phyloP scores from a whole-genome alignment of 78 protist genomes.

The Anaeramoeba ignava region DNA sequence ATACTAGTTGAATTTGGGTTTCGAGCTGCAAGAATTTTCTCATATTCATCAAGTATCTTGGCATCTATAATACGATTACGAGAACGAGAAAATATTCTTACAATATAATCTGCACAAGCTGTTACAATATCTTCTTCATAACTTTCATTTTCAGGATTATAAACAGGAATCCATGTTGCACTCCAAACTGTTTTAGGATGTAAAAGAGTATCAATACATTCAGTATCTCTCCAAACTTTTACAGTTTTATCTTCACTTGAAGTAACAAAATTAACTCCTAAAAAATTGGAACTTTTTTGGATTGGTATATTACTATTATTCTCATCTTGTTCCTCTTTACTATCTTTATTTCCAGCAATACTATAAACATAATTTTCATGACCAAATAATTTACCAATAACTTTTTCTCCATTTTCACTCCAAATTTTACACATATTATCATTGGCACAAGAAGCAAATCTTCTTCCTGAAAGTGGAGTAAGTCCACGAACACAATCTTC shows the following conservation, averaged over 20 bases:
- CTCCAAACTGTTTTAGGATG: constrained; percentile 58
- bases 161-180: constrained; percentile 10
- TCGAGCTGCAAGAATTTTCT: constrained; percentile 15
- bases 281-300: too few species aligned
- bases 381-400: constrained; percentile 5
- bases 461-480: constrained; percentile 37
- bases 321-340: too few species aligned
- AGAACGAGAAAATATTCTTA: constrained; percentile 27
- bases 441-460: constrained; percentile 39
- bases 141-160: too few species aligned
- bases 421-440: too few species aligned
- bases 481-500: constrained; percentile 56
- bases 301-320: too few species aligned
- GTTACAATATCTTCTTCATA: constrained; percentile 47
- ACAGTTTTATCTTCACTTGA: constrained; percentile 46
- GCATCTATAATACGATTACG: constrained; percentile 11
- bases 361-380: constrained; percentile 33
- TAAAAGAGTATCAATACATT: constrained; percentile 34
- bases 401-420: too few species aligned
- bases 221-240: constrained; percentile 33
- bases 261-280: constrained; percentile 26
- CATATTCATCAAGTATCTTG: constrained; percentile 5
- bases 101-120: constrained; percentile 52
- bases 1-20: constrained; percentile 16
- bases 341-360: too few species aligned